phyloP scores from a whole-genome alignment of 1,139 yeast species.

The Citeromyces hawaiiensis region DNA sequence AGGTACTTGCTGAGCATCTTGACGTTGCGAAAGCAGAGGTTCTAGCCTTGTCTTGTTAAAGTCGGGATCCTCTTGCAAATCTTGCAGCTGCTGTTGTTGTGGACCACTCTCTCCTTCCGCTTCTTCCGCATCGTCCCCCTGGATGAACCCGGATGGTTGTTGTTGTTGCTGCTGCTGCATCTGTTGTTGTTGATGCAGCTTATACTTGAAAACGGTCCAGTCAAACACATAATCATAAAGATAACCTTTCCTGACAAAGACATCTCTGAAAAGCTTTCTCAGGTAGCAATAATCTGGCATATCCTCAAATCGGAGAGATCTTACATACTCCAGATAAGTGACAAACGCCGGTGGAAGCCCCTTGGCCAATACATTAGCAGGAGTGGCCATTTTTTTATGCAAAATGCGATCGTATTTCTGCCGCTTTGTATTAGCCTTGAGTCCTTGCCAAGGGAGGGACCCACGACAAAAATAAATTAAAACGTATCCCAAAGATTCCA shows the following conservation, averaged over 20 bases:
- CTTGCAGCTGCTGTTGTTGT: slow-evolving; percentile 2
- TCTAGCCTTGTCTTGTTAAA: not conserved
- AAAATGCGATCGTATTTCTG: slow-evolving; percentile 94
- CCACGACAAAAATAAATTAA: slow-evolving; percentile 92
- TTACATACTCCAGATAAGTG: slow-evolving; percentile 79
- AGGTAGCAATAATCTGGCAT: slow-evolving; percentile 90
- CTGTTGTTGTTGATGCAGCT: slow-evolving; percentile 15
- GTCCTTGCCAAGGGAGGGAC: slow-evolving; percentile 96
- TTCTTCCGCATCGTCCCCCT: not conserved
- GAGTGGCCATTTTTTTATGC: slow-evolving; percentile 92
- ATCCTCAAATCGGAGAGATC: slow-evolving; percentile 87
- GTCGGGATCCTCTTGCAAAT: not conserved
- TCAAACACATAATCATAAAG: slow-evolving; percentile 92
- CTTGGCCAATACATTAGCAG: slow-evolving; percentile 77
- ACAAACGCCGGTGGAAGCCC: slow-evolving; percentile 89
- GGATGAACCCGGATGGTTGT: not conserved
- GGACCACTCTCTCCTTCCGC: not conserved
- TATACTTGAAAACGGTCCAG: slow-evolving; percentile 88
- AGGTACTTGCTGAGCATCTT: not conserved
- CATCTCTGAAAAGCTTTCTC: slow-evolving; percentile 81
- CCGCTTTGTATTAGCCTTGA: slow-evolving; percentile 92
- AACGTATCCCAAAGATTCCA: slow-evolving; percentile 92
- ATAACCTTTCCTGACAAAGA: slow-evolving; percentile 80
- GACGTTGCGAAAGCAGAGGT: slow-evolving; percentile 2
- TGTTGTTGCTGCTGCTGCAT: slow-evolving; percentile 3